These are phyloP conservation scores for Drechslerella coelobrocha DNA, from an alignment of 2,329 filamentous ascomycete species.

Conservation along the genomic window DNA sequence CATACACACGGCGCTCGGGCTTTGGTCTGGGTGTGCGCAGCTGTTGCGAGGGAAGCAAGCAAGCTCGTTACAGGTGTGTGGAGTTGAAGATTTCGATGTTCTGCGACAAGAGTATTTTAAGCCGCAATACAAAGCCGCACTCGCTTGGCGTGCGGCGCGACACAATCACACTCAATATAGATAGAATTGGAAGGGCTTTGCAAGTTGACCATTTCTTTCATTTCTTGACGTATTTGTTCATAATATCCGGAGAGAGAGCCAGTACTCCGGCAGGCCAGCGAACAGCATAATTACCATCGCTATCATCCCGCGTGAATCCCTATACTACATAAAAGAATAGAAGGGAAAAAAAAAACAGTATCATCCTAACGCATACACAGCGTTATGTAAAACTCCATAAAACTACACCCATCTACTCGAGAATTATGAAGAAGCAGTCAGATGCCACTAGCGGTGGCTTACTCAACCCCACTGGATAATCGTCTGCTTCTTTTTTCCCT, in stretches of 20 bases:
- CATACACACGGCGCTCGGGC: not conserved
- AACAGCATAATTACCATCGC: too few species aligned
- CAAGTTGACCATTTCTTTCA: too few species aligned
- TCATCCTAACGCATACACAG: not conserved
- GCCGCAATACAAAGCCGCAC: conserved; percentile 4
- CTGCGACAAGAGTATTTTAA: conserved; percentile 6
- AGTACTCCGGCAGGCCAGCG: too few species aligned
- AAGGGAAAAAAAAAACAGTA: conserved; percentile 3
- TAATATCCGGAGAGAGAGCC: too few species aligned
- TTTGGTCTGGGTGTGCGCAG: not conserved
- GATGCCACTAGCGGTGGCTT: conserved; percentile 4
- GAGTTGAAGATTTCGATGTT: conserved; percentile 26
- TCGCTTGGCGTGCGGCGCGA: not conserved
- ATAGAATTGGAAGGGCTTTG: too few species aligned
- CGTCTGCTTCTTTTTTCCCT: conserved; percentile 59
- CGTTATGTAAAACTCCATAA: conserved; percentile 4
- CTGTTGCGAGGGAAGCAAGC: too few species aligned
- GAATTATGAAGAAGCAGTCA: not conserved
- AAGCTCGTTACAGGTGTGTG: not conserved
- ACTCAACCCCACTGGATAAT: conserved; percentile 59
- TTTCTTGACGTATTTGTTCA: too few species aligned
- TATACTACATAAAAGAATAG: too few species aligned
- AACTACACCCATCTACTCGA: not conserved
- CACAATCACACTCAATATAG: not conserved
- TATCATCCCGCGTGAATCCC: too few species aligned